Percentiles rank a stretch among this genome's conserved stretches.
phyloP scores from a whole-genome alignment of 805 yeast genomes.

The Candida silvicultrix region DNA sequence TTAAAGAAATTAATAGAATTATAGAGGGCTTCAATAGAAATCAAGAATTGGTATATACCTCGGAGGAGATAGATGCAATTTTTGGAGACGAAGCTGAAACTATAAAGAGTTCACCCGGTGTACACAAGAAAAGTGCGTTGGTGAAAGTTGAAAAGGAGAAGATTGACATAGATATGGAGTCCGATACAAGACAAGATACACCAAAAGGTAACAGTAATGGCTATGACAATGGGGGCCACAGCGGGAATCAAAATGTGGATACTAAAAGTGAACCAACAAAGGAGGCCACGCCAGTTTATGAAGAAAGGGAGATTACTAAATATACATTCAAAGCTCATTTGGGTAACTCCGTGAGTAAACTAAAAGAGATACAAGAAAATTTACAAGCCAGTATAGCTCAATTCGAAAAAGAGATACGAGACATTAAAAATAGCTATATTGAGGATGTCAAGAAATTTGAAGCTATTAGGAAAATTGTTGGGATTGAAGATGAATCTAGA shows the following conservation, averaged over 20 bases:
- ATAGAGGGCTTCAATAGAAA: constrained; percentile 5
- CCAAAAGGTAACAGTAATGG: neutral
- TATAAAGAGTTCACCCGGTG: constrained; percentile 2
- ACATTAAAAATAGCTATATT: constrained; percentile 2
- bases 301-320: neutral
- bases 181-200: neutral
- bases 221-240: neutral
- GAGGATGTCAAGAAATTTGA: constrained; percentile 5
- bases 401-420: constrained; percentile 5
- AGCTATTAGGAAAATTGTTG: constrained; percentile 3
- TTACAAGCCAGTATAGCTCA: constrained; percentile 1
- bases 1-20: constrained; percentile 10
- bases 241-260: no score
- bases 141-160: constrained; percentile 1
- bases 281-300: neutral
- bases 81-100: constrained; percentile 9
- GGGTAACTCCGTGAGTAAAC: neutral
- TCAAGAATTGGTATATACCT: constrained; percentile 1
- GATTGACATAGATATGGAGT: neutral
- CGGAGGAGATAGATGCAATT: constrained; percentile 10
- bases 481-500: neutral
- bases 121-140: neutral
- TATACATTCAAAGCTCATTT: constrained; percentile 2
- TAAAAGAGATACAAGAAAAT: neutral
- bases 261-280: neutral